Base-by-base conservation (phyloP, 2,329 filamentous ascomycete species). In the Anthostomella pinea region DNA sequence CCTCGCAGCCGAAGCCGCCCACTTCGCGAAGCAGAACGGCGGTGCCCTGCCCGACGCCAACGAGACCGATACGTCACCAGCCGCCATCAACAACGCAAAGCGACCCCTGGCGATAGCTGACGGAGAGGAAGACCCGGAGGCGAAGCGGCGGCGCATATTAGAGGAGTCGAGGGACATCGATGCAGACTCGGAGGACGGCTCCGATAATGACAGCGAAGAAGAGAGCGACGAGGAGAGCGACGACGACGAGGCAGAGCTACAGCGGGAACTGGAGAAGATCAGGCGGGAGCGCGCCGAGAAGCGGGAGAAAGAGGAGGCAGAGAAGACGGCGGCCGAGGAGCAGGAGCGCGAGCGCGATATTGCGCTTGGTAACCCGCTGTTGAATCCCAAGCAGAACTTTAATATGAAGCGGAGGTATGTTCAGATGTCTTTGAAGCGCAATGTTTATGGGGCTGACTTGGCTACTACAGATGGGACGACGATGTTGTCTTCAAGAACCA, bases 401-500 rank as follows among this genome's bases (percentile, higher is more conserved):
- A 89, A 83, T 40, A 83, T 96, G 57, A 96, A 95, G 74, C 73
- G 87, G 51, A 72, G 70, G 64, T 68, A 58, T 31, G 54, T 45
- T n/a, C n/a, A n/a, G n/a, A n/a, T n/a, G n/a, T n/a, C n/a, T n/a
- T n/a, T n/a, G n/a, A n/a, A n/a, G n/a, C n/a, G n/a, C n/a, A n/a
- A n/a, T n/a, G n/a, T n/a, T n/a, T n/a, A n/a, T n/a, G n/a, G n/a
- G n/a, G n/a, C n/a, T n/a, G n/a, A n/a, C n/a, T n/a, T n/a, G n/a
- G n/a, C n/a, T n/a, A n/a, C n/a, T n/a, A 25, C 24, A 57, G 90
- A 52, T 98, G 93, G 93, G 93, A 98, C 53, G 93, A 98, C 55
- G 93, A 98, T 60, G 93, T 98, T 9, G 90, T 98, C 3, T 98
- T 98, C 69, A 97, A 95, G 72, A 98, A 98, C 64, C 93, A 98